A percentile compares a stretch with the other conserved stretches of the same genome.
Evolutionary conservation across 805 yeast genomes (phyloP).

Genomic region (Metschnikowia cerradonensis): DNA sequence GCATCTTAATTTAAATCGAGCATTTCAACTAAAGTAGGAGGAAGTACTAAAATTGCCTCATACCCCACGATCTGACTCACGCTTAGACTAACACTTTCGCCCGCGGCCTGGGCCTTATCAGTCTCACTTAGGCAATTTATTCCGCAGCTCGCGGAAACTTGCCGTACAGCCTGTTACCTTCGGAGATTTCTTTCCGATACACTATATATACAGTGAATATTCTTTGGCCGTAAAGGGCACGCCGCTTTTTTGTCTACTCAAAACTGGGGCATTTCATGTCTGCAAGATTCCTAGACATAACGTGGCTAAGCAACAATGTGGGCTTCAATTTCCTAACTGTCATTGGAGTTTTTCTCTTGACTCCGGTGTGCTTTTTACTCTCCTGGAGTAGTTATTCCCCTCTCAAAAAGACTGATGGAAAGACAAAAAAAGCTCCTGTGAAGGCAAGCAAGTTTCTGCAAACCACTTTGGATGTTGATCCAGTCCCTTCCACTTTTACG

Average conservation of each 20-base stretch:
- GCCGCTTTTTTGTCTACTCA: not conserved
- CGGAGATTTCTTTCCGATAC: not conserved
- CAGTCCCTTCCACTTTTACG: constrained; percentile 12
- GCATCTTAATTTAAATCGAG: too few relatives aligned
- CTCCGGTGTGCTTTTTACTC: constrained; percentile 1
- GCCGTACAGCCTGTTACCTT: not conserved
- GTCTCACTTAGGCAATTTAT: not conserved
- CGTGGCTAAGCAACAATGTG: constrained; percentile 1
- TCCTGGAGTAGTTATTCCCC: not conserved
- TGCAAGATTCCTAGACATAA: not conserved
- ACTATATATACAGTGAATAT: not conserved
- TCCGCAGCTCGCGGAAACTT: constrained; percentile 1
- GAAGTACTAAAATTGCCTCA: not conserved
- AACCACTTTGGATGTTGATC: constrained; percentile 4
- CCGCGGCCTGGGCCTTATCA: not conserved
- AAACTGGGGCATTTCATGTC: not conserved
- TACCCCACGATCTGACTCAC: not conserved
- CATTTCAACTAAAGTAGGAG: too few relatives aligned
- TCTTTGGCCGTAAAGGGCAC: not conserved
- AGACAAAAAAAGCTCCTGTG: not conserved
- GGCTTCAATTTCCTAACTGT: not conserved
- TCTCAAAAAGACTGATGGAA: not conserved
- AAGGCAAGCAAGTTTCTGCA: not conserved
- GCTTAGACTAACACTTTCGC: too few relatives aligned
- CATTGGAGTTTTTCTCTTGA: not conserved